A percentile compares a stretch with the other conserved stretches of the same genome.
phyloP scores from a whole-genome alignment of 2,329 filamentous ascomycete species.

The Penicillium digitatum region DNA sequence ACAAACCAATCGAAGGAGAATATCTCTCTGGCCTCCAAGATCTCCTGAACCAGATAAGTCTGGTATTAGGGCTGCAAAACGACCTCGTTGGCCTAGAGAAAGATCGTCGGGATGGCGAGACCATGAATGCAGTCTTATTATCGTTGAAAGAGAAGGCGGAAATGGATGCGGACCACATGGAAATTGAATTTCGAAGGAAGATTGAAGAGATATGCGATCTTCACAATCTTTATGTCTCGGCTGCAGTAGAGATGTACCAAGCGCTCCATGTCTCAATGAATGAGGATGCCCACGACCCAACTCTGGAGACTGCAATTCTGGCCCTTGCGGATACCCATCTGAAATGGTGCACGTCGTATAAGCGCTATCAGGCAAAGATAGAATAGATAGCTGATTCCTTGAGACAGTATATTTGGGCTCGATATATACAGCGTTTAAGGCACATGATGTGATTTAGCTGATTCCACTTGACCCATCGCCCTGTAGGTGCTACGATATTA shows the following conservation, averaged over 20 bases:
- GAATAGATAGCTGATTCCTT: neutral
- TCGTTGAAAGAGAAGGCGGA: neutral
- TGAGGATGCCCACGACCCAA: neutral
- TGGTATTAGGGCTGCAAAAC: conserved; percentile 1
- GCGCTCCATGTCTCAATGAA: neutral
- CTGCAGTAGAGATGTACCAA: neutral
- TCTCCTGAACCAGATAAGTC: neutral
- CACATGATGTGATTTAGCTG: neutral
- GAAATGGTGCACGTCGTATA: conserved; percentile 2
- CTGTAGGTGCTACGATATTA: neutral
- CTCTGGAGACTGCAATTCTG: neutral
- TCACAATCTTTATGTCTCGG: neutral
- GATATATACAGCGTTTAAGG: neutral
- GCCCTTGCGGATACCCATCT: neutral
- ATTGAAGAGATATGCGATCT: neutral
- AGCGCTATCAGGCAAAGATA: conserved; percentile 1
- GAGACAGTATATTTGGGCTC: neutral
- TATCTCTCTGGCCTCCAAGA: neutral
- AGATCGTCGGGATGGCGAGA: conserved; percentile 3
- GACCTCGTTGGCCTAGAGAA: conserved; percentile 6
- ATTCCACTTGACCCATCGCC: neutral
- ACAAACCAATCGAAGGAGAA: neutral
- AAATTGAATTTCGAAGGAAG: neutral
- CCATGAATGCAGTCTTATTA: conserved; percentile 5
- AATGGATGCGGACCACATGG: neutral